Conservation (phyloP, 345 rosid species). For the Euphorbia tirucalli region DNA sequence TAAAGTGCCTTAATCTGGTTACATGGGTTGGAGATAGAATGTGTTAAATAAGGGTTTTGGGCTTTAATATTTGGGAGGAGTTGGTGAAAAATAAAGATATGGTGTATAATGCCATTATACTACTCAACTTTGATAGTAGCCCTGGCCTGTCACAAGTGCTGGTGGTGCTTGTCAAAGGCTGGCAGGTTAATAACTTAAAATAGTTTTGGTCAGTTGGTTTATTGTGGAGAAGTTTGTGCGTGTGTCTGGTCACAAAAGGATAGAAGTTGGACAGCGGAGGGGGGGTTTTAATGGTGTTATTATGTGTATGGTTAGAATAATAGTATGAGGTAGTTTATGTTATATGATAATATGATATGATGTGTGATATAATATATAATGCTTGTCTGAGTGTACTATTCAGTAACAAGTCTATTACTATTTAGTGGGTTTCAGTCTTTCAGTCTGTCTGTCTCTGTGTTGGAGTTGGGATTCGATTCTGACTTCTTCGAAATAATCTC, state of each 20-base stretch:
- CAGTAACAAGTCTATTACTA: not conserved
- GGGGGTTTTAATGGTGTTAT: conserved; percentile 10
- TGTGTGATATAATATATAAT: not conserved
- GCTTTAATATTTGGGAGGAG: conserved; percentile 24
- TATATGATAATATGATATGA: not conserved
- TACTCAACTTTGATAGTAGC: conserved; percentile 21
- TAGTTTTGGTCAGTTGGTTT: conserved; percentile 15
- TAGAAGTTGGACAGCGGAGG: conserved; percentile 15
- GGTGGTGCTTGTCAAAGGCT: conserved; percentile 17
- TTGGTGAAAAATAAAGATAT: conserved; percentile 32
- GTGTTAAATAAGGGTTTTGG: conserved; percentile 34
- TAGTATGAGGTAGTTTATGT: not conserved
- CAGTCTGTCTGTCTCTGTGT: not conserved
- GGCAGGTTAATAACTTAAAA: conserved; percentile 15
- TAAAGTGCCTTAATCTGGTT: conserved; percentile 40
- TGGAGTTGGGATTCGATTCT: conserved; percentile 12
- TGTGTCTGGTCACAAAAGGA: not conserved
- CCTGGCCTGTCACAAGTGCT: conserved; percentile 29
- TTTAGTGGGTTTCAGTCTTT: not conserved
- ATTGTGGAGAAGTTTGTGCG: not conserved
- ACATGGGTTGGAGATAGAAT: conserved; percentile 42
- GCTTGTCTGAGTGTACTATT: not conserved
- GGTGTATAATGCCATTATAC: conserved; percentile 24
- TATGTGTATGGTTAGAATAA: conserved; percentile 17
- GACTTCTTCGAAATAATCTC: conserved; percentile 15